Evolutionary conservation across 441 rosid genomes (phyloP).

Genomic region (Dalechampia spathulata): DNA sequence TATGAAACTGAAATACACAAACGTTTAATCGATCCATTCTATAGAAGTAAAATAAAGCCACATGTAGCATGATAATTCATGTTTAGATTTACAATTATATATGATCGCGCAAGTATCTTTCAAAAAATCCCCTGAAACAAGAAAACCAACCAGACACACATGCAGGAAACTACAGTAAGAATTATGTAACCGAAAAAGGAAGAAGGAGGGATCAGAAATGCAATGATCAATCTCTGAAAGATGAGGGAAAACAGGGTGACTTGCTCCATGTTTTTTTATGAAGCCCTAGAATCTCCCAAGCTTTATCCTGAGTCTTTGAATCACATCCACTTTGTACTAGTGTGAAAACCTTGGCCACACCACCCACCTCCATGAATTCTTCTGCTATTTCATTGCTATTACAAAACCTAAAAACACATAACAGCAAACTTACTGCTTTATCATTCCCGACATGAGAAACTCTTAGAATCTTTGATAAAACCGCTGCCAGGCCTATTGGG

Average conservation of each 20-base stretch:
- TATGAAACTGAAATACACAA: no score
- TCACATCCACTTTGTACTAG: conserved; percentile 13
- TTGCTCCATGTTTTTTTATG: conserved; percentile 12
- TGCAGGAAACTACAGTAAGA: neutral
- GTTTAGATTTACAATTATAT: no score
- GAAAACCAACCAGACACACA: neutral
- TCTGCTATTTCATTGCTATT: conserved; percentile 8
- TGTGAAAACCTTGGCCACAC: conserved; percentile 16
- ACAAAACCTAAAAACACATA: conserved; percentile 15
- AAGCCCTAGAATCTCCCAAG: conserved; percentile 21
- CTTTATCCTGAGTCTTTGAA: conserved; percentile 9
- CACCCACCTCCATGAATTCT: conserved; percentile 24
- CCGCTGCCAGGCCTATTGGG: conserved; percentile 19
- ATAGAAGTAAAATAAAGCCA: no score
- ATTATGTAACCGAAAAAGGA: neutral
- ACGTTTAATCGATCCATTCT: no score
- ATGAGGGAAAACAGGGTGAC: conserved; percentile 18
- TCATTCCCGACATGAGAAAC: conserved; percentile 17
- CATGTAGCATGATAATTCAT: no score
- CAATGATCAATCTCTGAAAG: neutral
- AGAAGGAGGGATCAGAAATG: no score
- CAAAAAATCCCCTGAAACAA: no score
- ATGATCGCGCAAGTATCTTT: no score
- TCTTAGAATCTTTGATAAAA: conserved; percentile 17
- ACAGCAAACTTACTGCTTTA: conserved; percentile 13